Conservation (phyloP, 306 rosid genomes). For the Alnus glutinosa region DNA sequence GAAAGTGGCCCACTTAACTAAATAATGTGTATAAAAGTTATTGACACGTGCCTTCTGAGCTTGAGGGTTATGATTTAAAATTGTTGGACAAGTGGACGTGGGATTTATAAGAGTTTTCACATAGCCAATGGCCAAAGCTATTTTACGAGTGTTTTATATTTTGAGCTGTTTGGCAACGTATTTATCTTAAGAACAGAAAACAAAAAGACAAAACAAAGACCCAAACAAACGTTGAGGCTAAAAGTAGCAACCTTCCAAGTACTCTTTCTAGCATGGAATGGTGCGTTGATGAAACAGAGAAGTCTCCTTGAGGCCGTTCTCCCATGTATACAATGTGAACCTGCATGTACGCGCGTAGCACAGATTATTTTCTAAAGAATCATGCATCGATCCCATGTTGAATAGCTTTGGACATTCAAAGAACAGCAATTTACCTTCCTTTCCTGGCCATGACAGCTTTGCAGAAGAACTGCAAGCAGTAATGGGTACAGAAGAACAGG, state of each 20-base stretch:
- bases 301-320: constrained; percentile 11
- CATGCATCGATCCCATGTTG: background rate
- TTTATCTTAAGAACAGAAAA: no score
- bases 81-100: no score
- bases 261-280: constrained; percentile 29
- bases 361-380: background rate
- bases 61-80: no score
- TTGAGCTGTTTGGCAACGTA: no score
- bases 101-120: no score
- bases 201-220: no score
- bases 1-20: no score
- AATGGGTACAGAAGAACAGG: constrained; percentile 19
- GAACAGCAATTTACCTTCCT: constrained; percentile 26
- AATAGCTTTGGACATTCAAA: background rate
- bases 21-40: no score
- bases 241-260: constrained; percentile 30
- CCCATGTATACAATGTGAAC: constrained; percentile 41
- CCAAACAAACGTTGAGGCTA: no score
- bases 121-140: no score
- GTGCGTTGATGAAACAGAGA: constrained; percentile 20
- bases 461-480: constrained; percentile 24
- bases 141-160: no score
- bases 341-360: background rate
- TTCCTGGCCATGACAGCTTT: constrained; percentile 25
- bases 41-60: no score